These are phyloP conservation scores for Mycena indigotica DNA, from an alignment of 768 basidiomycete species.

Conservation along the genomic window DNA sequence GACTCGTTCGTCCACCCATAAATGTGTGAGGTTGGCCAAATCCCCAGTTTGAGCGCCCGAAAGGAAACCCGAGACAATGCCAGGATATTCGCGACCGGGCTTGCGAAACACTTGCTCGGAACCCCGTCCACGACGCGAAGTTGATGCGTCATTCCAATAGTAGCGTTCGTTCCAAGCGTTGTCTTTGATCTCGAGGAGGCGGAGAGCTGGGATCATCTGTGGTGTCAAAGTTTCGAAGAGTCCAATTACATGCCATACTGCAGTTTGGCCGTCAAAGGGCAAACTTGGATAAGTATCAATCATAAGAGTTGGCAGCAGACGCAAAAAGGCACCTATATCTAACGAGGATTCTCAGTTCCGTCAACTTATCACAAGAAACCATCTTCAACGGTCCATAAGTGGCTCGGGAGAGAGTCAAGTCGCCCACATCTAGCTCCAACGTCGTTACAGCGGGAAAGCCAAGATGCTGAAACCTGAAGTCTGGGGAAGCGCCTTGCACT, in stretches of 20 bases:
- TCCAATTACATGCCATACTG: conserved; percentile 5
- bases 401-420: conserved; percentile 15
- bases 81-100: conserved; percentile 17
- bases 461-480: conserved; percentile 17
- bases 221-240: conserved; percentile 16
- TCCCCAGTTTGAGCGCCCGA: conserved; percentile 11
- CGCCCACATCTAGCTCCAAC: conserved; percentile 22
- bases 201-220: conserved; percentile 10
- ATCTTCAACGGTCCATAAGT: conserved; percentile 21
- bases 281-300: neutral
- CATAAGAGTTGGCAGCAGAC: neutral
- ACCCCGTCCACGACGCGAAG: neutral
- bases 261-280: neutral
- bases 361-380: conserved; percentile 14
- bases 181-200: conserved; percentile 23
- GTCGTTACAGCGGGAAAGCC: conserved; percentile 22
- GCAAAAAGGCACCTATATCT: conserved; percentile 21
- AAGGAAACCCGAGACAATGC: conserved; percentile 19
- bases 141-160: conserved; percentile 15
- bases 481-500: conserved; percentile 13
- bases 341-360: conserved; percentile 19
- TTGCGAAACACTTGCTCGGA: neutral
- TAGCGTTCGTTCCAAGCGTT: neutral
- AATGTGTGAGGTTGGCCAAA: conserved; percentile 16
- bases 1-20: conserved; percentile 25